Conservation (phyloP, 768 basidiomycete species). For the Lanmaoa pseudosensibilis region DNA sequence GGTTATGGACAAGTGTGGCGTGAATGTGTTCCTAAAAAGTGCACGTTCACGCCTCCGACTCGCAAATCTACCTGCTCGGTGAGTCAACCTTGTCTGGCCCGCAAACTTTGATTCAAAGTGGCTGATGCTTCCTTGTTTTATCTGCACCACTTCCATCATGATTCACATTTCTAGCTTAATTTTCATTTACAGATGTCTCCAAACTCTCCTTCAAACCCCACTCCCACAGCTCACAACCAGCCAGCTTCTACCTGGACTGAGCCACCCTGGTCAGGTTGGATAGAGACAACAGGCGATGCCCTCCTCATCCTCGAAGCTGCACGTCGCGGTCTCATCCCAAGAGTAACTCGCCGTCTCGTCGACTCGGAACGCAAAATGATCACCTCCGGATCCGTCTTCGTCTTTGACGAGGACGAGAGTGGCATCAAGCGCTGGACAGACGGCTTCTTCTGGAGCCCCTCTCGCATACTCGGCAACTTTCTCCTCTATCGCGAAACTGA, state of each 20-base stretch:
- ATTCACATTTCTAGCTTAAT: neutral
- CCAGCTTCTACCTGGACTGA: conserved; percentile 64
- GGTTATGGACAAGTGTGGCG: conserved; percentile 35
- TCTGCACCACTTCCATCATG: conserved; percentile 16
- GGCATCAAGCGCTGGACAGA: conserved; percentile 99
- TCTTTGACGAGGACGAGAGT: conserved; percentile 96
- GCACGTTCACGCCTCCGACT: conserved; percentile 48
- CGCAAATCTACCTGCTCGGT: conserved; percentile 65
- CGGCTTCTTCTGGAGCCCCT: conserved; percentile 95
- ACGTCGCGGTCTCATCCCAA: conserved; percentile 82
- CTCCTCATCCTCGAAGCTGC: conserved; percentile 97
- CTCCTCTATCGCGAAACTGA: conserved; percentile 94
- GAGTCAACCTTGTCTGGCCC: conserved; percentile 64
- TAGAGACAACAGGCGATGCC: conserved; percentile 93
- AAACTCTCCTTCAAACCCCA: conserved; percentile 26
- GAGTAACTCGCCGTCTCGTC: conserved; percentile 88
- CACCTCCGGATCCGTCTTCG: conserved; percentile 90
- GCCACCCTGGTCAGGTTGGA: conserved; percentile 92
- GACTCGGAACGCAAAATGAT: conserved; percentile 94
- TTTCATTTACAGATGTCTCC: conserved; percentile 22
- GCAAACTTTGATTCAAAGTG: conserved; percentile 44
- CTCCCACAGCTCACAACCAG: conserved; percentile 33
- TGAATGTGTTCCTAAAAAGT: conserved; percentile 33
- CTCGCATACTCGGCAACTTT: conserved; percentile 91
- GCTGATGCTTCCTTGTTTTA: conserved; percentile 16